Base-by-base conservation (phyloP, 225 moss, liverwort and hornwort species). In the Sphagnum tenellum region DNA sequence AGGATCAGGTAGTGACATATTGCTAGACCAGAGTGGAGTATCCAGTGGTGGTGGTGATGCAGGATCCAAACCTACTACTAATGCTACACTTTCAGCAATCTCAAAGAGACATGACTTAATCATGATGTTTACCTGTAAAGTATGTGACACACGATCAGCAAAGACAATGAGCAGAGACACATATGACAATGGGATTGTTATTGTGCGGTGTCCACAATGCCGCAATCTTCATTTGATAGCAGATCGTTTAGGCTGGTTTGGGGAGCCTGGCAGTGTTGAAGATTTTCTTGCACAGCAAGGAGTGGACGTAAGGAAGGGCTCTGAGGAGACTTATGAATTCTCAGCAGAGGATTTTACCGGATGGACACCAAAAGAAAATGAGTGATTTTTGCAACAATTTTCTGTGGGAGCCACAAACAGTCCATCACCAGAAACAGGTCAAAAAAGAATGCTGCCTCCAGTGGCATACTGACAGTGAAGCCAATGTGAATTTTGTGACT, bases 181-280 rank as follows among this genome's bases (percentile, higher is more conserved):
- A 11, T 98, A 93, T 68, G 92, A 93, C 59, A 89, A 82, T 7
- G 96, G 90, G 6, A 87, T 98, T 48, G 96, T 98, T 46, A 90
- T 98, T 14, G 96, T 98, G 56, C 88, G 92, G 0, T 98, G 96
- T 57, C 90, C 90, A n/a, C 74, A 81, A 55, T 98, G 96, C 62
- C 79, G 73, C 2, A 89, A 98, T 64, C 79, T 98, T 13, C 96
- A 98, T 53, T 69, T 98, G 48, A 92, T 98, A 74, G 92, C 96
- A 1, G 96, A 98, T 62, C 75, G 90, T 46, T 70, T 88, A 66
- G 96, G 96, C 1, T 98, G 92, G 96, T 98, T 98, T 57, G 96
- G 96, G 49, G 83, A 89, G 74, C 73, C 83, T 44, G 93, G 96
- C 8, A 89, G 85, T 5, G 96, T 93, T 1, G 96, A 90, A 56